A percentile compares a stretch with the other conserved stretches of the same genome.
These are phyloP conservation scores for Podaxis mareebaensis DNA, from an alignment of 768 basidiomycete species.

Conservation along the genomic window DNA sequence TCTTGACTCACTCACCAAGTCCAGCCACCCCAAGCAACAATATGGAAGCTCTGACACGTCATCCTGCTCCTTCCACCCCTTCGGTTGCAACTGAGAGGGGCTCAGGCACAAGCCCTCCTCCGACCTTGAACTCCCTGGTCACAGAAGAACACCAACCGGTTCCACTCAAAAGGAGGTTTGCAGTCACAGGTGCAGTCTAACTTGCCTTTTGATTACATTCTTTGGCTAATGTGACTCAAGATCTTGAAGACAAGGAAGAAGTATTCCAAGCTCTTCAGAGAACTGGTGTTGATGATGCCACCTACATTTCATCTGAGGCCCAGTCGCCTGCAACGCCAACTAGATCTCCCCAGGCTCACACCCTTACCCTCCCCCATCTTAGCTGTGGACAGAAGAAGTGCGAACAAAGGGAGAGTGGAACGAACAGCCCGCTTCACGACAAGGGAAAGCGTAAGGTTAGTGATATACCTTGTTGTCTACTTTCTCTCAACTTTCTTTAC, in stretches of 20 bases:
- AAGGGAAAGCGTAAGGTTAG: no score
- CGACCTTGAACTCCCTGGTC: background rate
- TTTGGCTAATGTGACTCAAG: background rate
- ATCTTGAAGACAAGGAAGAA: background rate
- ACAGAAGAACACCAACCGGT: background rate
- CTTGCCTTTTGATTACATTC: background rate
- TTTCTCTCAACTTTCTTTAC: no score
- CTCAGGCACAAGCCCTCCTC: background rate
- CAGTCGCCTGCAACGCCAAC: no score
- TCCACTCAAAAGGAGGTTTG: background rate
- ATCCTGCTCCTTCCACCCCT: background rate
- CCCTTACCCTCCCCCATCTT: no score
- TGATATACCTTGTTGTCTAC: no score
- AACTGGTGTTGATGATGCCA: no score
- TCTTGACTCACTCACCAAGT: background rate
- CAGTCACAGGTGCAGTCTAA: background rate
- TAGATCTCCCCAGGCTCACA: no score
- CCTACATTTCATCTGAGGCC: no score
- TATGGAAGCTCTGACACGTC: background rate
- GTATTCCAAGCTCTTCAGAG: background rate
- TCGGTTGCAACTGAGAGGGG: background rate
- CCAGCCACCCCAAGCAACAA: background rate
- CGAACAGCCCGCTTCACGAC: no score
- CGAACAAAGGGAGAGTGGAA: no score
- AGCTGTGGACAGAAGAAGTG: no score